Conservation (phyloP, 1,139 yeast species). For the Protomyces lactucae-debilis region DNA sequence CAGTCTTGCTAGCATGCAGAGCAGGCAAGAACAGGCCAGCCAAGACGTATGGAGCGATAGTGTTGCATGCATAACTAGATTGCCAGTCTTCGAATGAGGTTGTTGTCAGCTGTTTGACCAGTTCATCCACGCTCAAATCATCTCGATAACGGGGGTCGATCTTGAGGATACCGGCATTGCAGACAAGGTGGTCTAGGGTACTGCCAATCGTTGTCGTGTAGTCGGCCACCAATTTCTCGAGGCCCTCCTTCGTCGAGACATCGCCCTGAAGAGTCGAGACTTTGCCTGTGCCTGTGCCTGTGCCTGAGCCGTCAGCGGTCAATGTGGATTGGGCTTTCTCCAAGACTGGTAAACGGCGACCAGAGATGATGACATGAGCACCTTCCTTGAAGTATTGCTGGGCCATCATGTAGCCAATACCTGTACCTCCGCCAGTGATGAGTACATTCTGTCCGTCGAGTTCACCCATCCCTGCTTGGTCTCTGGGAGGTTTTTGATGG, state of each 20-base stretch:
- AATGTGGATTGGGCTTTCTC: constrained; percentile 26
- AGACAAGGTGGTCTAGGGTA: constrained; percentile 32
- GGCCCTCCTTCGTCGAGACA: constrained; percentile 31
- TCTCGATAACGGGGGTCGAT: constrained; percentile 24
- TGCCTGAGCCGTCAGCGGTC: constrained; percentile 2
- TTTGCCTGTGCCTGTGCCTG: constrained; percentile 12
- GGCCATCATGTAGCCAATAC: constrained; percentile 34
- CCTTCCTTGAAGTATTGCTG: constrained; percentile 33
- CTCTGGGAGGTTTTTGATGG: not conserved
- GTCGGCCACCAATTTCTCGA: constrained; percentile 22
- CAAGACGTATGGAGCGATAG: constrained; percentile 32
- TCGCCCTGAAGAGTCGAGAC: constrained; percentile 31
- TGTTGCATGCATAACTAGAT: constrained; percentile 25
- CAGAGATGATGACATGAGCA: constrained; percentile 34
- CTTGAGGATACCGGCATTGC: constrained; percentile 31
- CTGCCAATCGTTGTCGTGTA: constrained; percentile 30
- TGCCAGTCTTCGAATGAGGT: constrained; percentile 16
- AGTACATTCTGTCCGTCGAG: constrained; percentile 32
- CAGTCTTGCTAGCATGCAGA: constrained; percentile 3
- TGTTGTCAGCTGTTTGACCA: constrained; percentile 29
- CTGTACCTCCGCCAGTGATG: constrained; percentile 35
- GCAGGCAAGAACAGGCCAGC: constrained; percentile 32
- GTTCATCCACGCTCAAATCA: constrained; percentile 24
- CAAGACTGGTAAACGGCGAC: constrained; percentile 32
- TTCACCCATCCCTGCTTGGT: constrained; percentile 20